Conservation (phyloP, 257 asterid genomes). For the Plantago ovata region DNA sequence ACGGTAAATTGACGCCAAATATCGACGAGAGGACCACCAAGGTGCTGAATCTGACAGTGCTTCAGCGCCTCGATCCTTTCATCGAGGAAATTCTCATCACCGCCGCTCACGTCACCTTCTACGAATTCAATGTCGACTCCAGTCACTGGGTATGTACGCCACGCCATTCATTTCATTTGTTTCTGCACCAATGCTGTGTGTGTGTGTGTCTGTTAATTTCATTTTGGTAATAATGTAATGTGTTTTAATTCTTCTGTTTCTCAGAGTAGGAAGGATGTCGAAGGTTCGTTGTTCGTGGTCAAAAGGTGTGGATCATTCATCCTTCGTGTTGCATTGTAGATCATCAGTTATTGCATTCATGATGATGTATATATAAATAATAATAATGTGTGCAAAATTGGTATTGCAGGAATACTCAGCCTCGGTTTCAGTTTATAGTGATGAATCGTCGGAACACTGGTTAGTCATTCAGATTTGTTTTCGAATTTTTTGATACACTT, state of each 20-base stretch:
- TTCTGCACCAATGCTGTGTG: neutral
- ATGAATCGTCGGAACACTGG: conserved; percentile 82
- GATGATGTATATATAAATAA: conserved; percentile 6
- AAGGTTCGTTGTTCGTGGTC: conserved; percentile 89
- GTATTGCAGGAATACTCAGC: conserved; percentile 59
- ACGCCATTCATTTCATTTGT: neutral
- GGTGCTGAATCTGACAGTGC: conserved; percentile 75
- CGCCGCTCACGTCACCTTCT: conserved; percentile 93
- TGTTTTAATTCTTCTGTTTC: conserved; percentile 21
- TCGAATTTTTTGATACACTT: conserved; percentile 2
- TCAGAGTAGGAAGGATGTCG: conserved; percentile 94
- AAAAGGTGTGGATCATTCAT: conserved; percentile 49
- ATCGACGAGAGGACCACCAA: conserved; percentile 84
- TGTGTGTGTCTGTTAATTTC: neutral
- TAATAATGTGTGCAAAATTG: conserved; percentile 4
- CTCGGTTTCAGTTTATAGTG: conserved; percentile 83
- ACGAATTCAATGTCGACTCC: conserved; percentile 75
- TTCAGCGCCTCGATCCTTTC: conserved; percentile 83
- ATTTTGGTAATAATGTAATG: neutral
- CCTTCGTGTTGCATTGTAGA: conserved; percentile 13
- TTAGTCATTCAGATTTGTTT: conserved; percentile 27
- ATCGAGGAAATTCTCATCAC: conserved; percentile 91
- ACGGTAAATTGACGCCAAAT: conserved; percentile 88
- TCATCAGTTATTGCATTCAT: conserved; percentile 6
- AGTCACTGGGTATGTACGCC: conserved; percentile 66